Evolutionary conservation across 2,329 filamentous ascomycete species (phyloP).

Genomic region (Sphaerulina vaccinii): DNA sequence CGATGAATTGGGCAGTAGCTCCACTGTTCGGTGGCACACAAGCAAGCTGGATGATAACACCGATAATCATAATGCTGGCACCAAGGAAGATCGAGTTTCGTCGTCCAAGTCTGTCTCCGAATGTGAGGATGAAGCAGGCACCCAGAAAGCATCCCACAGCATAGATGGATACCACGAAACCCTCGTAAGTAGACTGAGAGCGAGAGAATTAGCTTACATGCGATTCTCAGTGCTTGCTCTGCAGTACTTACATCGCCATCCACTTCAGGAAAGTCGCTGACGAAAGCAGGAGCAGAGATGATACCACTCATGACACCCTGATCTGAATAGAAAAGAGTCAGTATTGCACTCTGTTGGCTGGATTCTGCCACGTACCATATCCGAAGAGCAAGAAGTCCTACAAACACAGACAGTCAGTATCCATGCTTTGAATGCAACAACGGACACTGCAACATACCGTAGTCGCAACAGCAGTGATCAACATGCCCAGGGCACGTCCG

Average conservation of each 20-base stretch:
- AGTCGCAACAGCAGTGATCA: conserved; percentile 23
- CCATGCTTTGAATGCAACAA: no score
- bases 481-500: conserved; percentile 18
- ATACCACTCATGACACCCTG: conserved; percentile 44
- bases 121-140: conserved; percentile 40
- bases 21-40: conserved; percentile 26
- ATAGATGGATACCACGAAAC: conserved; percentile 53
- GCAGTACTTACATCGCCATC: no score
- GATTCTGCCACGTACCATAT: conserved; percentile 11
- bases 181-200: conserved; percentile 51
- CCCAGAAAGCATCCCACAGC: conserved; percentile 50
- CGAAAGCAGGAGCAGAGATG: conserved; percentile 41
- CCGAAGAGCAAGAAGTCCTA: conserved; percentile 21
- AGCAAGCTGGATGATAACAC: conserved; percentile 43
- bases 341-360: no score
- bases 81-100: conserved; percentile 45
- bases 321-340: conserved; percentile 7
- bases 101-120: conserved; percentile 45
- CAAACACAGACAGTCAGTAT: no score
- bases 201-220: no score
- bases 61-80: conserved; percentile 44
- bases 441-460: no score
- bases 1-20: conserved; percentile 51
- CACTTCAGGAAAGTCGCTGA: conserved; percentile 40
- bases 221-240: no score